Conservation (phyloP, 129 eudicot species). For the Apium graveolens region DNA sequence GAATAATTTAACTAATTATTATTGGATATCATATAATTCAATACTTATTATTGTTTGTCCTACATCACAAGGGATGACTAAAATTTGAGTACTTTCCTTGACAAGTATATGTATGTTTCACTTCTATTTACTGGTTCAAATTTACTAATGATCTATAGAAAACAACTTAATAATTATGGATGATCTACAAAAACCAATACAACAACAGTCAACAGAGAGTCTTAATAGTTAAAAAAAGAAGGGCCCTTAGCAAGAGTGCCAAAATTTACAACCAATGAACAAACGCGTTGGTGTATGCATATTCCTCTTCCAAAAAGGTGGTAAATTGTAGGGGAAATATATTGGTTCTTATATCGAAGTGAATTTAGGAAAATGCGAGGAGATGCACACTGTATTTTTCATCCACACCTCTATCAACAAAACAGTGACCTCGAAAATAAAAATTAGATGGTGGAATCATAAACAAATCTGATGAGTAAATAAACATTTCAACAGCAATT, state of each 20-base stretch:
- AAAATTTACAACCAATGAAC: neutral
- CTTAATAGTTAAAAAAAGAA: neutral
- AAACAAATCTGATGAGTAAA: neutral
- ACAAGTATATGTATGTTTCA: neutral
- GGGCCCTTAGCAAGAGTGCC: neutral
- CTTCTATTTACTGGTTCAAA: neutral
- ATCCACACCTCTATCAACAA: neutral
- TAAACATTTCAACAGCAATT: neutral
- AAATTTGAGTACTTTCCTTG: no score
- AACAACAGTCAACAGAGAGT: neutral
- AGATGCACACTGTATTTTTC: neutral
- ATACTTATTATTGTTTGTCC: no score
- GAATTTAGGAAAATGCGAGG: neutral
- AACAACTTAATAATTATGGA: no score
- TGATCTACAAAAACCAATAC: neutral
- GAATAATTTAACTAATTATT: no score
- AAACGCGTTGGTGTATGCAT: neutral
- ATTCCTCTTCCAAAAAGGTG: neutral
- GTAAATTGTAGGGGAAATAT: neutral
- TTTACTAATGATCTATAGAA: no score
- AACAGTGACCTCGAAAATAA: neutral
- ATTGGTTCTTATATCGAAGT: neutral
- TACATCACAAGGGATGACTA: no score
- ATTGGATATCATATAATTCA: no score
- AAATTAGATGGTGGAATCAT: neutral